Evolutionary conservation across 345 rosid species (phyloP).

Genomic region (Hibiscus tridactylites): DNA sequence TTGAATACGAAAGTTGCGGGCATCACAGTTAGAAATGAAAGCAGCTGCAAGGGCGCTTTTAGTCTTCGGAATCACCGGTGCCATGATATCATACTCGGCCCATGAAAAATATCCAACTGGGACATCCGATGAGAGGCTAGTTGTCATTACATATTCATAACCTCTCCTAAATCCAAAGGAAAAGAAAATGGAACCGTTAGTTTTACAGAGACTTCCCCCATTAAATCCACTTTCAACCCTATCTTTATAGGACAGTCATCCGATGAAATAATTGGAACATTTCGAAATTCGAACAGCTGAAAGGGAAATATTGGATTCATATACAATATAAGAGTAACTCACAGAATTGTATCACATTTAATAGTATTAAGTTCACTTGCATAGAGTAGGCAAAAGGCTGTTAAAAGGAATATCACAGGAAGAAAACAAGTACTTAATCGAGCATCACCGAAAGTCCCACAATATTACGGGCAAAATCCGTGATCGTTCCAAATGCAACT

Average conservation of each 20-base stretch:
- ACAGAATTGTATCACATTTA: too few relatives aligned
- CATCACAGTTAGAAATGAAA: constrained; percentile 89
- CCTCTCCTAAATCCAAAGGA: constrained; percentile 51
- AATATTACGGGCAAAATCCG: background rate
- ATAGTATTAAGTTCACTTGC: too few relatives aligned
- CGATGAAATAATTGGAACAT: background rate
- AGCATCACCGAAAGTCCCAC: background rate
- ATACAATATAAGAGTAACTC: background rate
- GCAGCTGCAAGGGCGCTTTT: constrained; percentile 90
- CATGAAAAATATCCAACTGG: constrained; percentile 99
- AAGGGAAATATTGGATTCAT: background rate
- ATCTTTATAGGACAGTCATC: background rate
- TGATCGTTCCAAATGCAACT: background rate
- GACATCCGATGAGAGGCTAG: constrained; percentile 96
- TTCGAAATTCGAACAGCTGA: background rate
- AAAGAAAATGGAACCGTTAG: background rate
- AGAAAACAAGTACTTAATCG: background rate
- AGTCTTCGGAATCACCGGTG: constrained; percentile 72
- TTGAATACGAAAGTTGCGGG: constrained; percentile 78
- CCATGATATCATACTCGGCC: constrained; percentile 97
- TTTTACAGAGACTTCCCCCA: background rate
- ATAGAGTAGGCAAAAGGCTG: background rate
- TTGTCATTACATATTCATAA: constrained; percentile 68
- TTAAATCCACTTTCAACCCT: background rate
- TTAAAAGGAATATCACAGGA: background rate